Base-by-base conservation (phyloP, 1,139 yeast species). In the Debaryomyces sp. region DNA sequence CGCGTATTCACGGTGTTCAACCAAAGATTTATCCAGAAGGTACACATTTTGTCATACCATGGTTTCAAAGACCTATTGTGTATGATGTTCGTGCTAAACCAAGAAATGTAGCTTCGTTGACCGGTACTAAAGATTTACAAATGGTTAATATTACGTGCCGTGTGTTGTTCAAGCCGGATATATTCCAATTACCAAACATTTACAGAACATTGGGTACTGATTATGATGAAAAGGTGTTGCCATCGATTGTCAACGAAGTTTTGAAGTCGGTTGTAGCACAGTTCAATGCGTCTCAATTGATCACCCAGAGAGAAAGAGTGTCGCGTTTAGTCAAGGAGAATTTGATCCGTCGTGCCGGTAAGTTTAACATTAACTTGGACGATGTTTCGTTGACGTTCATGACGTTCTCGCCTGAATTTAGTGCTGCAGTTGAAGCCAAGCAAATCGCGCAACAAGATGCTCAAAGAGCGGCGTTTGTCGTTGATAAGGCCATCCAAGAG, bases 391-490 rank as follows among this genome's bases (percentile, higher is more conserved):
- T 92, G 64, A 94, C 98, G 2, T 89, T 76, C 62, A 95, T 94
- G 97, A 89, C 97, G 1, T 94, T 94, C 70, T 89, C 96, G 3
- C 99, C 99, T 23, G 99, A 94, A 70, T 94, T 94, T 70, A 92
- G 98, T 47, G 85, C 87, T 43, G 99, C 99, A 2, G 99, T 94
- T 46, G 99, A 94, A 74, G 96, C 97, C 51, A 94, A 94, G 73
- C 99, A 94, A 75, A 94, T 94, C 69, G 99, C 99, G 32, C 99
- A 95, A 72, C 99, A 94, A 75, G 99, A 94, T 68, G 98, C 99
- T 26, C 97, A 94, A 74, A 85, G 96, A 68, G 98, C 99, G 12
- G 97, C 98, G 0, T 95, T 92, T 59, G 78, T 94, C 45, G 99
- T 94, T 47, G 99, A 94, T 70, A 89, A 92, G 66, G 99, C 99